Base-by-base conservation (phyloP, 2,329 filamentous ascomycete species). In the Cyclaneusma minus region DNA sequence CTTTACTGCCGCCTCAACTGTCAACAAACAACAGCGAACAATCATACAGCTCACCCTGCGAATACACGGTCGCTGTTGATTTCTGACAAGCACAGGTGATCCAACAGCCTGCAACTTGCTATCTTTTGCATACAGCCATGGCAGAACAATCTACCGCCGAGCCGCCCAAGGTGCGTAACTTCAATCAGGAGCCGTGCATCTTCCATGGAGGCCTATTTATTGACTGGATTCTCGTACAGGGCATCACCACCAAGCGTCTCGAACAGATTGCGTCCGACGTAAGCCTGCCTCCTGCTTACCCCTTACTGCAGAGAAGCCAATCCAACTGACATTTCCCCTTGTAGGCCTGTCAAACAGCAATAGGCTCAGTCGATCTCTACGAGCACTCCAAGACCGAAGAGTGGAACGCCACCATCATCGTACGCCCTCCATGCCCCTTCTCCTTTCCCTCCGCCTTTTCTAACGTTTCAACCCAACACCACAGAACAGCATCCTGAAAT, bases 381-480 rank as follows among this genome's bases (percentile, higher is more conserved):
- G 79, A 92, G 38, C 89, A 95, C 55, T 56, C 72, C 29, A 76
- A 78, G 49, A 91, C 87, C 18, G 71, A 78, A 48, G 59, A 71
- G 41, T 95, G 87, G 87, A 95, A 95, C 61, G 78, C 78, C 17
- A 62, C 65, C 38, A 95, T 98, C 53, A 94, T 95, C 53, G 84
- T 92, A 67, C 43, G 70, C 60, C 34, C 32, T 29, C 20, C 21
- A 14, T 18, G 24, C 21, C 13, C 15, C 17, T 16, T 22, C 17
- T 28, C 13, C 15, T 15, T 15, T 24, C 25, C 33, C 21, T 17
- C 16, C n/a, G 20, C 26, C 15, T 12, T 21, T 8, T n/a, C 13
- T 24, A 13, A 7, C 12, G 22, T 24, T 16, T 27, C 12, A 29
- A 13, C 17, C 24, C 30, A n/a, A n/a, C 20, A 31, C 6, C 17